These are phyloP conservation scores for Morella rubra DNA, from an alignment of 306 rosid genomes.

Conservation along the genomic window DNA sequence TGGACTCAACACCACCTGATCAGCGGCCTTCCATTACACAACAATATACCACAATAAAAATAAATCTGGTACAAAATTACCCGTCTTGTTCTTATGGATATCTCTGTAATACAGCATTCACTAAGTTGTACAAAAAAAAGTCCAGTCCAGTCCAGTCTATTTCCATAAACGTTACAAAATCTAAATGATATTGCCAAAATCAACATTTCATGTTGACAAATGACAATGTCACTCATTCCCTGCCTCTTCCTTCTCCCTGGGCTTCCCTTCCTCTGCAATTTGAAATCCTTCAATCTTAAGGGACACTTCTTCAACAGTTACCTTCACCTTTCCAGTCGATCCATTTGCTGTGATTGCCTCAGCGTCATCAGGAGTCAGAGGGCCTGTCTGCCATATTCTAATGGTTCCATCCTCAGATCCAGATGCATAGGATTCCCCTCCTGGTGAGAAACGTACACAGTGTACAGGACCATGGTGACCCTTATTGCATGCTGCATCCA, in stretches of 20 bases:
- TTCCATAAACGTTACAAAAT: background rate
- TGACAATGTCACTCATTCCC: slow-evolving; percentile 49
- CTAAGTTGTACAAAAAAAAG: slow-evolving; percentile 40
- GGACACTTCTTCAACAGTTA: slow-evolving; percentile 64
- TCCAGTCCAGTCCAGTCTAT: background rate
- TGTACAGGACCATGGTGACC: slow-evolving; percentile 99
- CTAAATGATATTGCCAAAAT: slow-evolving; percentile 27
- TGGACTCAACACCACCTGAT: slow-evolving; percentile 9
- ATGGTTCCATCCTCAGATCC: slow-evolving; percentile 99
- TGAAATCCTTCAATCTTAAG: slow-evolving; percentile 83
- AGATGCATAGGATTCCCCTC: slow-evolving; percentile 98
- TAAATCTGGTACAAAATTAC: background rate
- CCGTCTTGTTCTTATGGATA: background rate
- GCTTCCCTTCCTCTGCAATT: slow-evolving; percentile 60
- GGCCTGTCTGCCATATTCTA: slow-evolving; percentile 98
- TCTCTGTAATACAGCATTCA: slow-evolving; percentile 23
- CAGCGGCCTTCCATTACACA: slow-evolving; percentile 3
- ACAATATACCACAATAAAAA: background rate
- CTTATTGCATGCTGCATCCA: slow-evolving; percentile 88
- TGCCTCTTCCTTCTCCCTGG: slow-evolving; percentile 65
- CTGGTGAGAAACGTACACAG: slow-evolving; percentile 94
- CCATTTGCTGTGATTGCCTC: slow-evolving; percentile 58
- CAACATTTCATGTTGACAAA: slow-evolving; percentile 2
- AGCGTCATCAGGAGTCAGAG: slow-evolving; percentile 56
- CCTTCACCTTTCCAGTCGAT: slow-evolving; percentile 53